Conservation (phyloP, 2,329 filamentous ascomycete species). For the Clarireedia monteithiana region DNA sequence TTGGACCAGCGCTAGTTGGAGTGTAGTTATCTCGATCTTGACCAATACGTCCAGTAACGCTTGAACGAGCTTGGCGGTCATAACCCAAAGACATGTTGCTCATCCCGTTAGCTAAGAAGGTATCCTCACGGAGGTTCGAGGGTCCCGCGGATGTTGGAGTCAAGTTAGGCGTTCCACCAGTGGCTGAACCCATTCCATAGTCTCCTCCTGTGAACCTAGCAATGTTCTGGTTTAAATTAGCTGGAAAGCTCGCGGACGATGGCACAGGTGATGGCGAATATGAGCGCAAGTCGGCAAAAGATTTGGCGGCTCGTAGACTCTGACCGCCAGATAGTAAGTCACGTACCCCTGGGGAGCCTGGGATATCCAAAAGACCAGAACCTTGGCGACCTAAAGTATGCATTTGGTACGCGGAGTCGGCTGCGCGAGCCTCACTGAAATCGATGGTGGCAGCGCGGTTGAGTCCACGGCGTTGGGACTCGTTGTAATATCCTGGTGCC, state of each 20-base stretch:
- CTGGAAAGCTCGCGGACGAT: slow-evolving; percentile 81
- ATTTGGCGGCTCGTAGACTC: slow-evolving; percentile 88
- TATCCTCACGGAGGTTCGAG: slow-evolving; percentile 27
- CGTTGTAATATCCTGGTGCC: slow-evolving; percentile 48
- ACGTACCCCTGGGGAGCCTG: slow-evolving; percentile 63
- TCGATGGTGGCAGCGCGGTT: slow-evolving; percentile 96
- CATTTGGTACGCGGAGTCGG: slow-evolving; percentile 59
- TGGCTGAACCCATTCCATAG: slow-evolving; percentile 45
- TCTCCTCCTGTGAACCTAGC: slow-evolving; percentile 47
- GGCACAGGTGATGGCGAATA: slow-evolving; percentile 91
- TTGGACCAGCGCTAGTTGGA: slow-evolving; percentile 44
- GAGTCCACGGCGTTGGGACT: slow-evolving; percentile 74
- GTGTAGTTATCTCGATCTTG: slow-evolving; percentile 39
- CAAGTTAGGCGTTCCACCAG: slow-evolving; percentile 58
- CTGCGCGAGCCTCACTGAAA: slow-evolving; percentile 73
- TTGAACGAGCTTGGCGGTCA: slow-evolving; percentile 27
- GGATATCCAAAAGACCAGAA: slow-evolving; percentile 73
- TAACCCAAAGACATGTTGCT: slow-evolving; percentile 49
- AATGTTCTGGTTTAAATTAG: slow-evolving; percentile 55
- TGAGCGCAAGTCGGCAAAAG: slow-evolving; percentile 88
- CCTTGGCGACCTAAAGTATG: slow-evolving; percentile 72
- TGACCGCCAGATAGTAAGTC: slow-evolving; percentile 56
- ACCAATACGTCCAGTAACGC: slow-evolving; percentile 32
- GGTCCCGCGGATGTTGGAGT: slow-evolving; percentile 76
- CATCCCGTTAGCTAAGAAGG: slow-evolving; percentile 41